A percentile compares a stretch with the other conserved stretches of the same genome.
These are phyloP conservation scores for Leccinum longicurvipes DNA, from an alignment of 768 basidiomycete genomes.

Conservation along the genomic window DNA sequence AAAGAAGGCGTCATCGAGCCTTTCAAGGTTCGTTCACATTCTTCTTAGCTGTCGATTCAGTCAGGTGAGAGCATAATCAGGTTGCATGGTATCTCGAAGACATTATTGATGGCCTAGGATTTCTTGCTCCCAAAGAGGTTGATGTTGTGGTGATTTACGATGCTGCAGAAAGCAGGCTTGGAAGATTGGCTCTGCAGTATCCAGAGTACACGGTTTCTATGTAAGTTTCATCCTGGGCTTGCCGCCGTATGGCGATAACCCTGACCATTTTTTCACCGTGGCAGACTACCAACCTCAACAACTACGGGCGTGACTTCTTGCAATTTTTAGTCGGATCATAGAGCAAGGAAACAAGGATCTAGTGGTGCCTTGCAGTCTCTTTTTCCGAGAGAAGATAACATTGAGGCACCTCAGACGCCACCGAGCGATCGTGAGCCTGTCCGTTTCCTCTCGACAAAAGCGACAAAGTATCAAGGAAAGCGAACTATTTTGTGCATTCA, in stretches of 20 bases:
- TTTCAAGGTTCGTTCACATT: conserved; percentile 30
- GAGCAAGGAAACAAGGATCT: conserved; percentile 41
- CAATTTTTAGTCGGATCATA: conserved; percentile 49
- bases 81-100: conserved; percentile 58
- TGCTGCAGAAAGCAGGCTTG: conserved; percentile 44
- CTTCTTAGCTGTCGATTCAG: conserved; percentile 1
- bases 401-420: conserved; percentile 19
- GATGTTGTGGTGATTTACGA: conserved; percentile 55
- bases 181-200: conserved; percentile 29
- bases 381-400: neutral
- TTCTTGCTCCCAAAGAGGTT: conserved; percentile 39
- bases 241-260: neutral
- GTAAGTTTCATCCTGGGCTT: conserved; percentile 27
- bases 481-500: conserved; percentile 45
- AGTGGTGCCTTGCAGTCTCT: conserved; percentile 27
- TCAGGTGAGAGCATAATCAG: conserved; percentile 23
- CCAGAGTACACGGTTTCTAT: conserved; percentile 43
- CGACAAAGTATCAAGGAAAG: conserved; percentile 60
- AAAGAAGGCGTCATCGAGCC: conserved; percentile 27
- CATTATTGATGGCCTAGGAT: conserved; percentile 48
- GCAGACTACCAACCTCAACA: conserved; percentile 44
- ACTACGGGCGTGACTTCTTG: conserved; percentile 29
- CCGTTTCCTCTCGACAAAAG: conserved; percentile 57
- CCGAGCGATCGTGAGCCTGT: conserved; percentile 34
- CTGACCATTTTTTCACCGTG: conserved; percentile 51